Evolutionary conservation across 441 rosid species (phyloP), one percentile per base, ranked within the genome.

Genomic region (Breynia disticha): DNA sequence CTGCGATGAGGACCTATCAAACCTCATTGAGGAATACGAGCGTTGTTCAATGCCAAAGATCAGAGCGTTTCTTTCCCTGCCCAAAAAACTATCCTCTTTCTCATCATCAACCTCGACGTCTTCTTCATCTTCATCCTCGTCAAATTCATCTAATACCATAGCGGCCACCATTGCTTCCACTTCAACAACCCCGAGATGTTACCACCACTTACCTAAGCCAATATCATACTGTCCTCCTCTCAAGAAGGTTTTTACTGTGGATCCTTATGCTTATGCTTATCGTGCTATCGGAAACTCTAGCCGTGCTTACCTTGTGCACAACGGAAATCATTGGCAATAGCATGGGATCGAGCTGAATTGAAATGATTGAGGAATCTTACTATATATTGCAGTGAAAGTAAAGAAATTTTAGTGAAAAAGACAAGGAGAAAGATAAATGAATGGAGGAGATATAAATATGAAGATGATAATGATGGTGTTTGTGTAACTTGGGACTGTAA

Each of bases 261-360:
- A 14, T n/a, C n/a, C n/a, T n/a, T n/a, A 32, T 17, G 19, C 73
- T 57, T 72, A 64, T 66, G 19, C 73, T 57, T 72, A 64, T 66
- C 67, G 72, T 52, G 69, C 61, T 69, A 71, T 66, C 60, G 77
- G 76, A 60, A 77, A 57, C 62, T 76, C 76, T 53, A 45, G 70
- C 39, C 74, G 65, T 37, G 59, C 63, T 45, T 81, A 71, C 72
- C 80, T 79, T 47, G 63, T 78, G 64, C 81, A 72, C 48, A 72
- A 77, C 44, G 85, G 82, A 55, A 83, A 81, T 61, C 73, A 83
- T 72, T 79, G 86, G 87, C 90, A 79, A 83, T 79, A 77, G 44
- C 68, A n/a, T 15, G 2, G 44, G 44, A 11, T 13, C 44, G 3
- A 9, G 4, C 5, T 28, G 7, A 5, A 5, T 41, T 41, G 5